Evolutionary conservation across 495 filamentous ascomycete species (phyloP).

Genomic region (Hypoxylon fragiforme): DNA sequence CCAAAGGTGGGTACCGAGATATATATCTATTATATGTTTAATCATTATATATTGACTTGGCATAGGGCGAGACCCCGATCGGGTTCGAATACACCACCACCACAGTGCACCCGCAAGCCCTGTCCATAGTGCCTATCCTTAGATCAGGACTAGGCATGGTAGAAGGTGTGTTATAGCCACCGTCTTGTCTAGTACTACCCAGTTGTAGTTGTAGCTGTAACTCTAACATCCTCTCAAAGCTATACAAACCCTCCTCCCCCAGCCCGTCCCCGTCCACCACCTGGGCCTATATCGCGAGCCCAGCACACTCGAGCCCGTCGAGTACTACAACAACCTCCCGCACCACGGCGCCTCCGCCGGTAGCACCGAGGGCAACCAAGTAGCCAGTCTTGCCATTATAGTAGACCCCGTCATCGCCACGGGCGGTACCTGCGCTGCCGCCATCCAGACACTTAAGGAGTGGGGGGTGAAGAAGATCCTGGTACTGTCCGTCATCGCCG

Average conservation of each 20-base stretch:
- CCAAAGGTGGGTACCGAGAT: conserved; percentile 48
- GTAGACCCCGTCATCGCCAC: conserved; percentile 94
- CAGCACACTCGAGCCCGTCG: conserved; percentile 80
- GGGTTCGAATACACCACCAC: conserved; percentile 68
- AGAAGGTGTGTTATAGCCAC: conserved; percentile 57
- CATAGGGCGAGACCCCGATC: conserved; percentile 73
- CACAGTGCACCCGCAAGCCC: conserved; percentile 58
- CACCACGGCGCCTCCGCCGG: conserved; percentile 55
- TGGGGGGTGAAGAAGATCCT: conserved; percentile 87
- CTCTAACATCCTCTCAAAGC: conserved; percentile 51
- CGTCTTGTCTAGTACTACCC: conserved; percentile 1
- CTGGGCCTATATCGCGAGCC: conserved; percentile 91
- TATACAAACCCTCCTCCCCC: conserved; percentile 78
- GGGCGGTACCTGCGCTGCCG: conserved; percentile 84
- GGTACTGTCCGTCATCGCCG: conserved; percentile 75
- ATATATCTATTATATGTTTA: not conserved
- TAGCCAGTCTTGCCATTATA: conserved; percentile 71
- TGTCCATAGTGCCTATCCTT: conserved; percentile 89
- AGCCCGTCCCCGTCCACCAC: conserved; percentile 83
- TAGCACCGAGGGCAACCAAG: conserved; percentile 36
- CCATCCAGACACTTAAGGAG: conserved; percentile 84
- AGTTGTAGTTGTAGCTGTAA: not conserved
- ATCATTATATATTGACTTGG: not conserved
- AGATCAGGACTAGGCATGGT: conserved; percentile 89
- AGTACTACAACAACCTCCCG: conserved; percentile 98